A percentile compares a stretch with the other conserved stretches of the same genome.
Conservation (phyloP, 2,329 filamentous ascomycete genomes). For the Stachybotrys chartarum region DNA sequence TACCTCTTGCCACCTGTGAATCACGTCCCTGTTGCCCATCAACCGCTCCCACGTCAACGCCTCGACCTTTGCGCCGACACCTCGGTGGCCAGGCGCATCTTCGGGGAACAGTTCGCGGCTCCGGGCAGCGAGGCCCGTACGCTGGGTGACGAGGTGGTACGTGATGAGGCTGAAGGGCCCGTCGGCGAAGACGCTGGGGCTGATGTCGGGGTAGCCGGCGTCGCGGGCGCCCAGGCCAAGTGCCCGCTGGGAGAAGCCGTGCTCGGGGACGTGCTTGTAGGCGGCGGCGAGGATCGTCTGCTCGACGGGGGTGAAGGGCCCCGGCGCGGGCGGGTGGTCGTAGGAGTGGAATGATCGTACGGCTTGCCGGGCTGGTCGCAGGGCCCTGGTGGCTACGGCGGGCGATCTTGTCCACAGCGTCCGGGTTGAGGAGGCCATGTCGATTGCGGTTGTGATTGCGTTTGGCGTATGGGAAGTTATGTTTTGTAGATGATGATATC, state of each 20-base stretch:
- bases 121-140: slow-evolving; percentile 47
- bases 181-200: slow-evolving; percentile 71
- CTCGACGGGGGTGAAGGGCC: slow-evolving; percentile 62
- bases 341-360: slow-evolving; percentile 60
- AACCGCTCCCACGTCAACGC: slow-evolving; percentile 69
- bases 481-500: too few species aligned
- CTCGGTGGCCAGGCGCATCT: slow-evolving; percentile 20
- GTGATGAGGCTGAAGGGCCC: slow-evolving; percentile 76
- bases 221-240: slow-evolving; percentile 75
- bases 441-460: background rate
- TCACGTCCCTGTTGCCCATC: slow-evolving; percentile 63
- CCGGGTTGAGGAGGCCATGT: background rate
- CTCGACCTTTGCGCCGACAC: slow-evolving; percentile 59
- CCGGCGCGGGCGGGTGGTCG: slow-evolving; percentile 52
- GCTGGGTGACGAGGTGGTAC: slow-evolving; percentile 65
- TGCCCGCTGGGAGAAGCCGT: slow-evolving; percentile 73
- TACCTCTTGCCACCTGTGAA: slow-evolving; percentile 83
- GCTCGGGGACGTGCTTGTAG: slow-evolving; percentile 65
- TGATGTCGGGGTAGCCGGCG: slow-evolving; percentile 79
- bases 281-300: slow-evolving; percentile 74
- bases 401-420: background rate
- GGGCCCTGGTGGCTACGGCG: background rate
- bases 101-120: slow-evolving; percentile 31
- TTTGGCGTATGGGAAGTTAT: too few species aligned
- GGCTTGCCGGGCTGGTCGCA: background rate